Conservation (phyloP, 2,329 filamentous ascomycete species). For the Dendryphion nanum region DNA sequence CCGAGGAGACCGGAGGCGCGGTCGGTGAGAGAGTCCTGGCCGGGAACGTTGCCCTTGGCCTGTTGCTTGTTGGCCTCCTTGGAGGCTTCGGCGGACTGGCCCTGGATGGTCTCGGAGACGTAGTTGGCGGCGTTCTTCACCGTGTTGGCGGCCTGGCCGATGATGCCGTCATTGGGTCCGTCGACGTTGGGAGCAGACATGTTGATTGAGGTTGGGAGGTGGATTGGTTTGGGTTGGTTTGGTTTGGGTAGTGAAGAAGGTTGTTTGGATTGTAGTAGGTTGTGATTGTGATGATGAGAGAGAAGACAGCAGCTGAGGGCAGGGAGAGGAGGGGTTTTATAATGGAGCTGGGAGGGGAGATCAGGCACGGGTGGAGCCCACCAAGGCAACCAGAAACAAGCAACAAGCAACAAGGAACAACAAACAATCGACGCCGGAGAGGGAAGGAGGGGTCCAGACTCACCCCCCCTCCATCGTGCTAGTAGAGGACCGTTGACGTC, state of each 20-base stretch:
- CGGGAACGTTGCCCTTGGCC: conserved; percentile 58
- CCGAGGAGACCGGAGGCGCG: conserved; percentile 55
- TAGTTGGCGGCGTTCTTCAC: conserved; percentile 63
- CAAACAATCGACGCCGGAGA: no score
- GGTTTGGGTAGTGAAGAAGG: not conserved
- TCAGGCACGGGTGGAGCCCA: no score
- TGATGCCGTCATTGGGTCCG: conserved; percentile 44
- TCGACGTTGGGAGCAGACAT: conserved; percentile 47
- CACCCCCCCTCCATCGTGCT: no score
- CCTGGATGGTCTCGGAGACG: conserved; percentile 64
- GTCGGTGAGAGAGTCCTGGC: conserved; percentile 36
- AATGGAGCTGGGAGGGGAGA: no score
- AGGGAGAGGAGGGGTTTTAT: no score
- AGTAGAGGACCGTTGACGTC: no score
- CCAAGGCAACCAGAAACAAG: no score
- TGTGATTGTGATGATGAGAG: not conserved
- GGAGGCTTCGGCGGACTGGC: conserved; percentile 55
- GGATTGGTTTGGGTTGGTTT: conserved; percentile 1
- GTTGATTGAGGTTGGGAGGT: conserved; percentile 29
- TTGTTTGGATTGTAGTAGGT: not conserved
- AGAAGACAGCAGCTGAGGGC: no score
- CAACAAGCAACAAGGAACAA: no score
- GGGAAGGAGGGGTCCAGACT: no score
- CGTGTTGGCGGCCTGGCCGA: conserved; percentile 42
- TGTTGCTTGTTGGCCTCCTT: conserved; percentile 68